These are phyloP conservation scores for Skeletonema tropicum DNA, from an alignment of 108 stramenopile species.

Conservation along the genomic window DNA sequence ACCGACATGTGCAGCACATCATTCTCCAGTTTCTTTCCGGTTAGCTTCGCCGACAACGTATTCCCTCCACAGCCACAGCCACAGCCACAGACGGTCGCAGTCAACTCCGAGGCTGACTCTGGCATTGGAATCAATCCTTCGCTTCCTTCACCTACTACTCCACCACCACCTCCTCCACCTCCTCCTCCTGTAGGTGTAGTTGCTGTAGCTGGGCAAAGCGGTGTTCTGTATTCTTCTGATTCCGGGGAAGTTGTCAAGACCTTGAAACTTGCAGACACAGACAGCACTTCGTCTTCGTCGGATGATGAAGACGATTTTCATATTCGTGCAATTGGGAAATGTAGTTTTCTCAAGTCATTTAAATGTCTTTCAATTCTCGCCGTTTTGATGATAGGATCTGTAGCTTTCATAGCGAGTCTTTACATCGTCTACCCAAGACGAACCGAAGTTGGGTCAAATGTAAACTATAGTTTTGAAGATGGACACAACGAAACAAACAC, in stretches of 20 bases:
- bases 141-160: background rate
- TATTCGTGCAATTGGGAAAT: background rate
- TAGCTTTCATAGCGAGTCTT: background rate
- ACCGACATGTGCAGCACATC: background rate
- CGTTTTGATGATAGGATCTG: background rate
- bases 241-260: background rate
- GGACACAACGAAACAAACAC: background rate
- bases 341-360: background rate
- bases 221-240: background rate
- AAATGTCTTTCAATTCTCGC: background rate
- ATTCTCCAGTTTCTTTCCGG: background rate
- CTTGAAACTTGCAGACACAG: background rate
- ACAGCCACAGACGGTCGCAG: background rate
- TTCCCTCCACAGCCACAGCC: too few species aligned
- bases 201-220: background rate
- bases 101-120: background rate
- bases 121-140: background rate
- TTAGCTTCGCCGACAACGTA: background rate
- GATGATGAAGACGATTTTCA: background rate
- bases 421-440: background rate
- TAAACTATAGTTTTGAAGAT: background rate
- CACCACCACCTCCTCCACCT: too few species aligned
- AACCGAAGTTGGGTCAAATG: background rate
- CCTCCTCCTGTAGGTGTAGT: too few species aligned
- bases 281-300: background rate